A percentile compares a stretch with the other conserved stretches of the same genome.
Evolutionary conservation across 192 early-diverging fungal genomes (phyloP).

Genomic region (Coemansia furcata): DNA sequence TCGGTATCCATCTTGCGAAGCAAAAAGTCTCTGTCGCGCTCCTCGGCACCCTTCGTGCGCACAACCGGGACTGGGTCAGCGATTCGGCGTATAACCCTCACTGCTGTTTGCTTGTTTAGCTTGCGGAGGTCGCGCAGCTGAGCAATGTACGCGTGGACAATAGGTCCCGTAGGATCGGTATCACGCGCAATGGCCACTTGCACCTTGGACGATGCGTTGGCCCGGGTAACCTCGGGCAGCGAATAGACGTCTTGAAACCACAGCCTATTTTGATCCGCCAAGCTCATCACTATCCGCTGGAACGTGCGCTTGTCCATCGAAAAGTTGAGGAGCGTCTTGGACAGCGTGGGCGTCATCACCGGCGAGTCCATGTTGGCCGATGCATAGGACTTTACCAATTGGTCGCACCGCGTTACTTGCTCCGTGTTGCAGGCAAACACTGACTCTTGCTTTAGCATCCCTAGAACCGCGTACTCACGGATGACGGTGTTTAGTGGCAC

Average conservation of each 20-base stretch:
- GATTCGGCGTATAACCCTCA: conserved; percentile 7
- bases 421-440: conserved; percentile 1
- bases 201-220: background rate
- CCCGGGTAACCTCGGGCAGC: background rate
- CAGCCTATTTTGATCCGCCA: conserved; percentile 12
- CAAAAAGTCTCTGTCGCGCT: conserved; percentile 16
- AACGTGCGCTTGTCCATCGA: conserved; percentile 38
- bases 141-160: conserved; percentile 24
- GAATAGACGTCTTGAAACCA: conserved; percentile 4
- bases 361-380: background rate
- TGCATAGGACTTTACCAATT: conserved; percentile 5
- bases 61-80: background rate
- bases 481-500: conserved; percentile 9
- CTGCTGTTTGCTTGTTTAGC: background rate
- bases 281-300: conserved; percentile 8
- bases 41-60: conserved; percentile 26
- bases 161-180: conserved; percentile 16
- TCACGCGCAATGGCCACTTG: conserved; percentile 17
- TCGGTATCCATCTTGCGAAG: background rate
- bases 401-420: background rate
- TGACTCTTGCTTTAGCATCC: conserved; percentile 20
- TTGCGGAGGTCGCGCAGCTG: conserved; percentile 20
- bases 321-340: conserved; percentile 2
- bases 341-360: conserved; percentile 3
- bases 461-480: conserved; percentile 29